phyloP scores from a whole-genome alignment of 2,329 filamentous ascomycete genomes.

The Monosporascus cannonballus region DNA sequence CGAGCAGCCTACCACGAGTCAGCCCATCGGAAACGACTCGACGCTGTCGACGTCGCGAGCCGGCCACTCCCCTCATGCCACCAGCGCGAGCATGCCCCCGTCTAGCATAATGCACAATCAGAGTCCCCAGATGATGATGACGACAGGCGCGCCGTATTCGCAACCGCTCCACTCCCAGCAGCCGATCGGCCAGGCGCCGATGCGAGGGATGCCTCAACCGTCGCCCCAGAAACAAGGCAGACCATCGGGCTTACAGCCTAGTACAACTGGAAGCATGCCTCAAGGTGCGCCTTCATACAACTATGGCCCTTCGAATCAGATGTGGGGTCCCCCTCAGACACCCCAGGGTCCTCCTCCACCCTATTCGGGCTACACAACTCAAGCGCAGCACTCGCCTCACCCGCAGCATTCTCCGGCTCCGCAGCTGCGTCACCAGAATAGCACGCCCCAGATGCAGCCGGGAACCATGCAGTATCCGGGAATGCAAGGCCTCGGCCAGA shows the following conservation, averaged over 20 bases:
- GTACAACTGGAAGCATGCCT: constrained; percentile 44
- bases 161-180: constrained; percentile 66
- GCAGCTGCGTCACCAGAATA: constrained; percentile 52
- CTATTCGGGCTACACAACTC: constrained; percentile 46
- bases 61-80: constrained; percentile 52
- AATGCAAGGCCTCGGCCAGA: constrained; percentile 55
- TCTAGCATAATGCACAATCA: constrained; percentile 54
- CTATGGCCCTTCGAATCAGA: constrained; percentile 54
- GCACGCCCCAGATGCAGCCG: constrained; percentile 49
- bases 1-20: constrained; percentile 59
- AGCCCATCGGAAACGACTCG: constrained; percentile 39
- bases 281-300: constrained; percentile 53
- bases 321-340: constrained; percentile 56
- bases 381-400: constrained; percentile 43
- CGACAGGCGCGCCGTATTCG: constrained; percentile 58
- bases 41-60: constrained; percentile 44
- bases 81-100: constrained; percentile 48
- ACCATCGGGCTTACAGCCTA: constrained; percentile 54
- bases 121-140: constrained; percentile 62
- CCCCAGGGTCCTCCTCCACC: constrained; percentile 55
- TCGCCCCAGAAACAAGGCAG: constrained; percentile 59
- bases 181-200: constrained; percentile 64
- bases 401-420: constrained; percentile 51
- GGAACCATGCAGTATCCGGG: constrained; percentile 54
- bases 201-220: constrained; percentile 62